Percentiles rank a stretch among this genome's conserved stretches.
phyloP scores from a whole-genome alignment of 2,329 filamentous ascomycete species.

The Dothidotthia symphoricarpi region DNA sequence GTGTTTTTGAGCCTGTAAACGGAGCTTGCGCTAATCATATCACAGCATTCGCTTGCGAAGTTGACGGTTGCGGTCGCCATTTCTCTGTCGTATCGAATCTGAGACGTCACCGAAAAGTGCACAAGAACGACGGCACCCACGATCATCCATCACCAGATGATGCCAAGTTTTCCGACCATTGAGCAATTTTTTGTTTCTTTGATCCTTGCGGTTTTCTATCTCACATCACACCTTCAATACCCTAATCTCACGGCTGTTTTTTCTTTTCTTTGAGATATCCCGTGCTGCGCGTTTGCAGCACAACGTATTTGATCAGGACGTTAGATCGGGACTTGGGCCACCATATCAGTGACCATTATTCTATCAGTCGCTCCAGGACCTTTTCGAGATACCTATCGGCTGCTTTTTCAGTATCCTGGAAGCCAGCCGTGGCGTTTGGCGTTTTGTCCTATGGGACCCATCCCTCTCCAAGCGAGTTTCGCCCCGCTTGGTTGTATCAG shows the following conservation, averaged over 20 bases:
- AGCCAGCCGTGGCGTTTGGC: slow-evolving; percentile 10
- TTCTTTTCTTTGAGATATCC: slow-evolving; percentile 38
- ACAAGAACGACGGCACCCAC: slow-evolving; percentile 66
- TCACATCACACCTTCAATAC: too few species aligned
- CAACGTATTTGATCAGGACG: slow-evolving; percentile 24
- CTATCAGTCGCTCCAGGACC: slow-evolving; percentile 30
- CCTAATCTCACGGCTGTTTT: too few species aligned
- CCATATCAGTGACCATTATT: slow-evolving; percentile 31
- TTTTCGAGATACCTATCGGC: slow-evolving; percentile 24
- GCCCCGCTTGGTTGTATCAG: too few species aligned
- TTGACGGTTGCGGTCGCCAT: slow-evolving; percentile 90
- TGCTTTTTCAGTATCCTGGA: neutral
- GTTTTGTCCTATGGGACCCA: slow-evolving; percentile 4
- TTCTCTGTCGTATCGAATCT: slow-evolving; percentile 98
- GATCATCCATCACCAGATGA: slow-evolving; percentile 52
- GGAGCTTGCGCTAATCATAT: slow-evolving; percentile 8
- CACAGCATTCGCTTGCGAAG: slow-evolving; percentile 86
- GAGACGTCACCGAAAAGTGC: slow-evolving; percentile 90
- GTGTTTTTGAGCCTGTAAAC: slow-evolving; percentile 41
- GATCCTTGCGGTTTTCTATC: too few species aligned
- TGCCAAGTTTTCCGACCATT: slow-evolving; percentile 24
- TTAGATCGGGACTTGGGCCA: slow-evolving; percentile 23
- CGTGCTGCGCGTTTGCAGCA: slow-evolving; percentile 31
- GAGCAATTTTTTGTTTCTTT: slow-evolving; percentile 20
- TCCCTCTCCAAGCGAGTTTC: neutral